Base-by-base conservation (phyloP, 306 rosid genomes). In the Glycine latifolia region DNA sequence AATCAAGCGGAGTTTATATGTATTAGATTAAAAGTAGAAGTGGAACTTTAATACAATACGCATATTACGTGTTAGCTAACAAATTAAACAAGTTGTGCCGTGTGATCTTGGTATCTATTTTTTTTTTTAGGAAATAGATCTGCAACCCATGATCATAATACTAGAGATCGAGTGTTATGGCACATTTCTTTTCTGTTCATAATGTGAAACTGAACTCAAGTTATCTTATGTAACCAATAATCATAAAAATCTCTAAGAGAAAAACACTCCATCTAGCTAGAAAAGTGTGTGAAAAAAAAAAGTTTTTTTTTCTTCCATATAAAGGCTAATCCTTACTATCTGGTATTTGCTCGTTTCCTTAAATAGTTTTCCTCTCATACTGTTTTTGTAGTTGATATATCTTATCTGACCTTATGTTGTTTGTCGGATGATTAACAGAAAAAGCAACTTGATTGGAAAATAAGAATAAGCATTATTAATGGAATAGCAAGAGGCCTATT, bases 401-500 rank as follows among this genome's bases (percentile, higher is more conserved):
- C 43, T 31, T 26, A 3, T 61, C 15, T 61, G 43, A 3, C 16
- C 5, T 10, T 31, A 9, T 63, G 47, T 26, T 26, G 31, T 11
- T 2, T 63, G 12, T 17, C 69, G 86, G 91, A 86, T 77, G 35
- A 65, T 50, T 79, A 73, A 44, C 79, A 73, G 17, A 75, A 61
- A 41, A 74, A 78, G 54, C 63, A 69, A 58, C 81, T 86, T 1
- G 35, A 80, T 58, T 90, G 88, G 89, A 59, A 73, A 35, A n/a
- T 63, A 67, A 70, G 82, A 49, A 41, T 56, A 69, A 66, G 39
- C 78, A 86, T 87, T 50, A 87, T 87, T 4, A 48, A 82, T 39
- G 89, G 88, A 68, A 90, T 87, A 5, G 90, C 87, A 10, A 77
- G 48, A 67, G 89, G 93, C 14, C 17, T 87, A 7, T 16, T 84